Percentiles rank a stretch among this genome's conserved stretches.
phyloP scores from a whole-genome alignment of 257 asterid genomes.

The Anisodus tanguticus region DNA sequence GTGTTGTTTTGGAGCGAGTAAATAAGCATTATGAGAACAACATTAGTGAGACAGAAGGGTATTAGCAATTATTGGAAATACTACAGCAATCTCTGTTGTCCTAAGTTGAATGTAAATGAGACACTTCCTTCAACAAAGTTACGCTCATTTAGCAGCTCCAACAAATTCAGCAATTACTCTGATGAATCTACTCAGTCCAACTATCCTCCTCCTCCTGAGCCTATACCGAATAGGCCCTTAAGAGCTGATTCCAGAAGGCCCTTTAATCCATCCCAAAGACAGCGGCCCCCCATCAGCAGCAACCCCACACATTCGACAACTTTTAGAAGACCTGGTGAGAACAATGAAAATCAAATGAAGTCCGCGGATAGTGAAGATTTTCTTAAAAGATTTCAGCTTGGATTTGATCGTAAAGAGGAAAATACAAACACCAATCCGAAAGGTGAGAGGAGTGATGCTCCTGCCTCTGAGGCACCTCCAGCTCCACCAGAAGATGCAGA shows the following conservation, averaged over 20 bases:
- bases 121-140: not conserved
- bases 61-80: not conserved
- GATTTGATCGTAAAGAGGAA: slow-evolving; percentile 47
- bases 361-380: slow-evolving; percentile 50
- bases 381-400: slow-evolving; percentile 72
- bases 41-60: slow-evolving; percentile 10
- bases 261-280: slow-evolving; percentile 37
- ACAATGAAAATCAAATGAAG: slow-evolving; percentile 42
- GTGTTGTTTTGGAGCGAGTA: not conserved
- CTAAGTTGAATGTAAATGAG: slow-evolving; percentile 2
- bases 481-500: slow-evolving; percentile 64
- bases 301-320: slow-evolving; percentile 18
- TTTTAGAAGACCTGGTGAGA: slow-evolving; percentile 24
- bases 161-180: not conserved
- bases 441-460: slow-evolving; percentile 24
- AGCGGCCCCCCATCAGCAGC: slow-evolving; percentile 26
- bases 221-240: slow-evolving; percentile 60
- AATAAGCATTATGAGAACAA: slow-evolving; percentile 28
- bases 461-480: slow-evolving; percentile 38
- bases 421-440: slow-evolving; percentile 33
- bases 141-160: slow-evolving; percentile 25
- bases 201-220: slow-evolving; percentile 46
- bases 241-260: slow-evolving; percentile 37
- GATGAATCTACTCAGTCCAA: not conserved
- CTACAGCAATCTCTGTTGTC: not conserved